Evolutionary conservation across 305 asterid species (phyloP).

Genomic region (Fraxinus ornus): DNA sequence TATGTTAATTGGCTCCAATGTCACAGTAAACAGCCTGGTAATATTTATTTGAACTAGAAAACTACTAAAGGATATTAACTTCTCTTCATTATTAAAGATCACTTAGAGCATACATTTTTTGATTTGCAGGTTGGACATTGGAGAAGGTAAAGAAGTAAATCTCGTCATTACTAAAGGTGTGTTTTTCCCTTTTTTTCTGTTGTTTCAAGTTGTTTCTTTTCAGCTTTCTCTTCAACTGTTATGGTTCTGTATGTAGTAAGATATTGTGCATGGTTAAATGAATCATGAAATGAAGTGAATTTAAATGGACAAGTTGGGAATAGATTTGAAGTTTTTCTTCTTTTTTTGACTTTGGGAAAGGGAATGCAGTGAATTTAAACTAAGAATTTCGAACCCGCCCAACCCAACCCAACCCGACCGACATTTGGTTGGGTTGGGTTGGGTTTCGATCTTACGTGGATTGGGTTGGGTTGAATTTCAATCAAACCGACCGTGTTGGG

Average conservation of each 20-base stretch:
- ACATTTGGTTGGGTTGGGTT: too few relatives aligned
- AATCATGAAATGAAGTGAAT: too few relatives aligned
- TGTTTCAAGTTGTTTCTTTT: neutral
- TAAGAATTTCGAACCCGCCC: too few relatives aligned
- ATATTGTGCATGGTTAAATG: neutral
- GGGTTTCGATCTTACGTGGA: too few relatives aligned
- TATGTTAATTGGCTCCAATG: constrained; percentile 77
- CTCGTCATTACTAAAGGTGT: constrained; percentile 86
- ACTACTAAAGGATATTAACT: neutral
- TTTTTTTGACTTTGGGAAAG: too few relatives aligned
- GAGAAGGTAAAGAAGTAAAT: constrained; percentile 75
- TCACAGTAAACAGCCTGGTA: constrained; percentile 83
- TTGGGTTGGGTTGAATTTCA: too few relatives aligned
- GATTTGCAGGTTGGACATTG: constrained; percentile 69
- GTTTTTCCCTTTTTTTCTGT: neutral
- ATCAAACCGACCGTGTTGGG: too few relatives aligned
- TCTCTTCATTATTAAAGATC: constrained; percentile 6
- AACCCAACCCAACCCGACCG: too few relatives aligned
- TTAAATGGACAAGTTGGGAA: too few relatives aligned
- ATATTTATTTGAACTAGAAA: constrained; percentile 15
- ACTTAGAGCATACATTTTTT: neutral
- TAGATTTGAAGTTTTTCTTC: too few relatives aligned
- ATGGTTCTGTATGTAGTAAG: neutral
- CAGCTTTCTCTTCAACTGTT: neutral
- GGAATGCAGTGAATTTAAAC: too few relatives aligned